phyloP scores from a whole-genome alignment of 2,329 filamentous ascomycete genomes.

The Hypoxylon sp. region DNA sequence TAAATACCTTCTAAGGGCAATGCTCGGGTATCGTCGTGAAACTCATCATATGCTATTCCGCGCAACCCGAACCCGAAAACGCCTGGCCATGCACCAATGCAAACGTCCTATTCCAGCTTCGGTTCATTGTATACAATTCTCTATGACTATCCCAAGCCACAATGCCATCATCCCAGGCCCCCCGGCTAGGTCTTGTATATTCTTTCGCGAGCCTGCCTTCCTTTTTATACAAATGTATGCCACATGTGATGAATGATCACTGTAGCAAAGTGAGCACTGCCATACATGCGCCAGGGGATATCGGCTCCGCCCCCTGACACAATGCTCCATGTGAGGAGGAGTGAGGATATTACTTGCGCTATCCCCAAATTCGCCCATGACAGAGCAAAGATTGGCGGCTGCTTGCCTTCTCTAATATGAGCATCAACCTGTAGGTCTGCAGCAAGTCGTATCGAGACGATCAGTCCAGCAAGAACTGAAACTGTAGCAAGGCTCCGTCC shows the following conservation, averaged over 20 bases:
- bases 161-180: constrained; percentile 14
- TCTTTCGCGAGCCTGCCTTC: not conserved
- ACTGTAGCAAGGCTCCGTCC: constrained; percentile 49
- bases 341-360: constrained; percentile 47
- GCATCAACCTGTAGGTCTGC: constrained; percentile 53
- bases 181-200: constrained; percentile 11
- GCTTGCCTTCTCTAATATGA: constrained; percentile 44
- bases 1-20: constrained; percentile 20
- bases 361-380: constrained; percentile 52
- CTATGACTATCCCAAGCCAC: constrained; percentile 9
- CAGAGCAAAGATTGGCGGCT: constrained; percentile 44
- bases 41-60: constrained; percentile 32
- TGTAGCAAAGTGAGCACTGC: constrained; percentile 50
- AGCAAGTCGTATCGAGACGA: constrained; percentile 53
- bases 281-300: constrained; percentile 47
- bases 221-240: constrained; percentile 50
- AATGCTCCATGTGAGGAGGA: constrained; percentile 51
- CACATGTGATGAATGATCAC: constrained; percentile 53
- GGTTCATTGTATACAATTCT: constrained; percentile 13
- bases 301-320: constrained; percentile 47
- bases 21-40: constrained; percentile 39
- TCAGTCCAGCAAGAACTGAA: constrained; percentile 50
- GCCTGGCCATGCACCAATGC: constrained; percentile 36
- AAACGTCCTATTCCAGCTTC: constrained; percentile 31
- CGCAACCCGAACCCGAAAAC: constrained; percentile 38